Evolutionary conservation across 768 basidiomycete species (phyloP).

Genomic region (Mycena crocata): DNA sequence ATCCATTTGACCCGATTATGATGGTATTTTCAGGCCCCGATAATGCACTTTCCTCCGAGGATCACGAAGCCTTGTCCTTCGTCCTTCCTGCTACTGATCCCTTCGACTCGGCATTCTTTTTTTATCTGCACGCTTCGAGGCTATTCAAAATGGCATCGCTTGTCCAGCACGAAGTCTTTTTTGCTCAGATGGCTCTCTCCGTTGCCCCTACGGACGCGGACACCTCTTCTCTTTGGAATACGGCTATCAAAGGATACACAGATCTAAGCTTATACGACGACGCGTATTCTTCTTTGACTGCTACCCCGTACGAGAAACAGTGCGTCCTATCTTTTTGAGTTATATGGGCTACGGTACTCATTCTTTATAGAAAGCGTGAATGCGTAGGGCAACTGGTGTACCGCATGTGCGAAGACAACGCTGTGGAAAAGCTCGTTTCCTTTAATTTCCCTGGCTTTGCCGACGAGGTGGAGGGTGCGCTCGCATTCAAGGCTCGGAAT

Average conservation of each 20-base stretch:
- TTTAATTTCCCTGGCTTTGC: conserved; percentile 89
- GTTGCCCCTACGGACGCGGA: conserved; percentile 64
- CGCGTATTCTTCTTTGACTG: conserved; percentile 85
- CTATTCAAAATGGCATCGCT: conserved; percentile 74
- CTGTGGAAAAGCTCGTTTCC: conserved; percentile 80
- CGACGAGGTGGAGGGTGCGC: conserved; percentile 87
- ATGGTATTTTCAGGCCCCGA: conserved; percentile 54
- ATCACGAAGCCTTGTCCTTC: conserved; percentile 68
- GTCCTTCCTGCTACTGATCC: conserved; percentile 70
- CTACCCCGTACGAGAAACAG: conserved; percentile 82
- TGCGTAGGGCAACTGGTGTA: conserved; percentile 86
- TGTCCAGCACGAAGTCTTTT: conserved; percentile 73
- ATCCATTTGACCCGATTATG: conserved; percentile 17
- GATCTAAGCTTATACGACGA: conserved; percentile 85
- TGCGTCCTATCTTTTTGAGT: conserved; percentile 56
- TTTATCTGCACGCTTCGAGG: conserved; percentile 82
- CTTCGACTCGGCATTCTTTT: conserved; percentile 73
- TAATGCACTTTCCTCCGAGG: conserved; percentile 66
- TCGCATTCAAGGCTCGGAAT: conserved; percentile 94
- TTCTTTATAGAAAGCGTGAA: conserved; percentile 75
- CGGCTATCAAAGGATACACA: conserved; percentile 78
- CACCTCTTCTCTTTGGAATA: conserved; percentile 81
- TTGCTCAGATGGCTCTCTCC: conserved; percentile 86
- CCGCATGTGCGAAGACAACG: conserved; percentile 92
- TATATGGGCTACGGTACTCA: neutral